phyloP scores from a whole-genome alignment of 768 basidiomycete genomes.

The Kwoniella dejecticola region DNA sequence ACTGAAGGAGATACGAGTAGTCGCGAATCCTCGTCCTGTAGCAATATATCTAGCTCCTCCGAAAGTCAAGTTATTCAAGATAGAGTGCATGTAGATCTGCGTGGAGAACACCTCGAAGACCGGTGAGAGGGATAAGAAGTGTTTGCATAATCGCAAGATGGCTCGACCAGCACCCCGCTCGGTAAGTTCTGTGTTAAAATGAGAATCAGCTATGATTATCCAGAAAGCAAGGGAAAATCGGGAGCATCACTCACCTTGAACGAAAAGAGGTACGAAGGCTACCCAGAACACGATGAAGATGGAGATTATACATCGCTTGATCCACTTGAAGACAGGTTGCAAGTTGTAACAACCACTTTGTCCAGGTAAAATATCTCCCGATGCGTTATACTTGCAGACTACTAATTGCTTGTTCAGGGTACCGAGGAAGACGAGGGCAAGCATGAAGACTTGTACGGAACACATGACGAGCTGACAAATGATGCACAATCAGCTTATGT shows the following conservation, averaged over 20 bases:
- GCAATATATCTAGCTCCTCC: slow-evolving; percentile 99
- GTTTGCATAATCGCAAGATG: slow-evolving; percentile 84
- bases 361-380: slow-evolving; percentile 72
- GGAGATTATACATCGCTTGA: slow-evolving; percentile 91
- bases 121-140: slow-evolving; percentile 90
- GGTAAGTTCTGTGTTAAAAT: slow-evolving; percentile 84
- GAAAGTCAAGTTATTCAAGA: slow-evolving; percentile 92
- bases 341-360: slow-evolving; percentile 93
- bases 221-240: too few relatives aligned
- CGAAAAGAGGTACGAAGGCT: slow-evolving; percentile 87
- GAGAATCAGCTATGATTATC: too few relatives aligned
- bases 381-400: slow-evolving; percentile 76
- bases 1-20: slow-evolving; percentile 88
- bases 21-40: slow-evolving; percentile 98
- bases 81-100: slow-evolving; percentile 97
- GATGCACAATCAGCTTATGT: too few relatives aligned
- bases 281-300: slow-evolving; percentile 99
- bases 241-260: slow-evolving; percentile 69
- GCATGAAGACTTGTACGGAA: slow-evolving; percentile 91
- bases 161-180: slow-evolving; percentile 94
- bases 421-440: slow-evolving; percentile 92
- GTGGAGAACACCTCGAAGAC: slow-evolving; percentile 98
- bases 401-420: slow-evolving; percentile 78
- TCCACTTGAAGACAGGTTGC: slow-evolving; percentile 90
- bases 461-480: slow-evolving; percentile 79